Conservation (phyloP, 768 basidiomycete genomes). For the Collybia mongolica region DNA sequence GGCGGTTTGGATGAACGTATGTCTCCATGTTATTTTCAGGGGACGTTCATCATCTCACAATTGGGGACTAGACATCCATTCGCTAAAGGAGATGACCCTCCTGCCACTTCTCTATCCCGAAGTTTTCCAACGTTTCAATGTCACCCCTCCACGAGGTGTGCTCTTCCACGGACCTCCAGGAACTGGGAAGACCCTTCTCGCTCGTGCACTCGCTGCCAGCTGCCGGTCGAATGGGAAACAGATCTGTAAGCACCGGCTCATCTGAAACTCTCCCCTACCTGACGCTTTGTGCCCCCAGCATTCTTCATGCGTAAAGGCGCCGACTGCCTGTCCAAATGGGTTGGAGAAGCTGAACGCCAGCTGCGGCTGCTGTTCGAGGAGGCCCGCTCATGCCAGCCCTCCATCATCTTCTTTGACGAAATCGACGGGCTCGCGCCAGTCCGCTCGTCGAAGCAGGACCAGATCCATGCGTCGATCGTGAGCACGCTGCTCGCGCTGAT, state of each 20-base stretch:
- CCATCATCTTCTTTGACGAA: conserved; percentile 99
- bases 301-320: conserved; percentile 99
- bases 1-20: conserved; percentile 93
- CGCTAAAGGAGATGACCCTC: conserved; percentile 97
- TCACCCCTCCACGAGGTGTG: conserved; percentile 95
- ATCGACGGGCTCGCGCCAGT: conserved; percentile 99
- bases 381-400: conserved; percentile 87
- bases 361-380: conserved; percentile 94
- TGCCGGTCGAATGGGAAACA: conserved; percentile 84
- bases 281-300: conserved; percentile 45
- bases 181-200: conserved; percentile 95
- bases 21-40: conserved; percentile 20
- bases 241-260: conserved; percentile 65
- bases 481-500: conserved; percentile 94
- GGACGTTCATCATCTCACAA: conserved; percentile 5
- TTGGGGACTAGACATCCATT: conserved; percentile 74
- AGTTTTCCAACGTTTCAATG: conserved; percentile 89
- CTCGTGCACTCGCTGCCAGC: conserved; percentile 91
- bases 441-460: conserved; percentile 97
- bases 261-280: not conserved
- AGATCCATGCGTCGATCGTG: conserved; percentile 97
- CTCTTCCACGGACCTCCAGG: conserved; percentile 98
- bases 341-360: conserved; percentile 97
- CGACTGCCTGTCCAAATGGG: conserved; percentile 98
- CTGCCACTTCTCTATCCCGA: conserved; percentile 95